These are phyloP conservation scores for Arctium lappa DNA, from an alignment of 129 eudicot species.

Conservation along the genomic window DNA sequence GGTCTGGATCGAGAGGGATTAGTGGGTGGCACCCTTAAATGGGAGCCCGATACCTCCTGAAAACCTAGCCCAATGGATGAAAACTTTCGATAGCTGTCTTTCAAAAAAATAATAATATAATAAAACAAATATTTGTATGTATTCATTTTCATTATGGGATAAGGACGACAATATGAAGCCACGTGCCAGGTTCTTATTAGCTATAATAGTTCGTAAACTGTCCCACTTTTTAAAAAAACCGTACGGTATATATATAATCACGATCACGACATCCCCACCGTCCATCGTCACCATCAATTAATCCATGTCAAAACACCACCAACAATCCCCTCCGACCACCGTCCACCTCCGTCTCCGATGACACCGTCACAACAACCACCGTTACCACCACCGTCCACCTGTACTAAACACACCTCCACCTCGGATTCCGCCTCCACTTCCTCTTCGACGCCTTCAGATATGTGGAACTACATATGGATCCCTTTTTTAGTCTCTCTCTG, in stretches of 20 bases:
- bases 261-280: background rate
- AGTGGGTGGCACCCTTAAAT: too few relatives aligned
- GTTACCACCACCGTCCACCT: slow-evolving; percentile 4
- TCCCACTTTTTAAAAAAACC: background rate
- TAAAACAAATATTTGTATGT: background rate
- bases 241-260: background rate
- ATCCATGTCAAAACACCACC: slow-evolving; percentile 23
- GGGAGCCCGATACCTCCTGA: too few relatives aligned
- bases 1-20: too few relatives aligned
- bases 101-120: background rate
- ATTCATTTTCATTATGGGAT: background rate
- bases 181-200: background rate
- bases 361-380: slow-evolving; percentile 18
- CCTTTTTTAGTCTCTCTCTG: slow-evolving; percentile 34
- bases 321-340: background rate
- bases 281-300: background rate
- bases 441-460: slow-evolving; percentile 15
- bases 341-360: slow-evolving; percentile 4
- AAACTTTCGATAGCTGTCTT: too few relatives aligned
- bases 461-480: slow-evolving; percentile 38
- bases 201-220: background rate
- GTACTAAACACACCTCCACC: background rate
- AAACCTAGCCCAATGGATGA: too few relatives aligned
- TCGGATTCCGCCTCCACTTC: slow-evolving; percentile 11
- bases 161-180: background rate